These are phyloP conservation scores for Vitellaria paradoxa DNA, from an alignment of 179 eudicot genomes.

Conservation along the genomic window DNA sequence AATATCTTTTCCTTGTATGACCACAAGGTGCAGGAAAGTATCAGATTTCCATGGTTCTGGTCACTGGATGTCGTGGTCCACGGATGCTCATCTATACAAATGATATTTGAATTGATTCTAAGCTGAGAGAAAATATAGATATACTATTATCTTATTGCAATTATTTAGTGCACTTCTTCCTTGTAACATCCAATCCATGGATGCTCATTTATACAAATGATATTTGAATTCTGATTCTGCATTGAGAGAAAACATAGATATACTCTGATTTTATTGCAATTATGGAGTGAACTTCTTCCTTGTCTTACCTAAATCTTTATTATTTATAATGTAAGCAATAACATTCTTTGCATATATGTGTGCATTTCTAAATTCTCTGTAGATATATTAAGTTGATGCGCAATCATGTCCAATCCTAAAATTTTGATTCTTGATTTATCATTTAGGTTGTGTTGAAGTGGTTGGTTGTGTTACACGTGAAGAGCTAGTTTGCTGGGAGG, in stretches of 20 bases:
- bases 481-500: constrained; percentile 67
- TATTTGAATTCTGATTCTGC: background rate
- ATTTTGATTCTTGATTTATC: constrained; percentile 4
- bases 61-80: background rate
- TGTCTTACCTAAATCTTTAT: background rate
- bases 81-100: too few relatives aligned
- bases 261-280: background rate
- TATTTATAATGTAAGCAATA: background rate
- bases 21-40: background rate
- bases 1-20: background rate
- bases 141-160: too few relatives aligned
- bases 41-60: background rate
- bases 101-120: too few relatives aligned
- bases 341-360: background rate
- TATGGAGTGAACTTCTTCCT: background rate
- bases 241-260: background rate
- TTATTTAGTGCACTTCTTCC: too few relatives aligned
- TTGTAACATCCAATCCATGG: too few relatives aligned
- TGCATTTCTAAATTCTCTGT: background rate
- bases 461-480: constrained; percentile 68
- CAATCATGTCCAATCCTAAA: background rate
- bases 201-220: background rate
- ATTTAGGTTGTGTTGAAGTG: constrained; percentile 68
- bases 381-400: background rate
- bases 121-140: too few relatives aligned